These are phyloP conservation scores for Luffa aegyptiaca DNA, from an alignment of 306 rosid genomes.

Conservation along the genomic window DNA sequence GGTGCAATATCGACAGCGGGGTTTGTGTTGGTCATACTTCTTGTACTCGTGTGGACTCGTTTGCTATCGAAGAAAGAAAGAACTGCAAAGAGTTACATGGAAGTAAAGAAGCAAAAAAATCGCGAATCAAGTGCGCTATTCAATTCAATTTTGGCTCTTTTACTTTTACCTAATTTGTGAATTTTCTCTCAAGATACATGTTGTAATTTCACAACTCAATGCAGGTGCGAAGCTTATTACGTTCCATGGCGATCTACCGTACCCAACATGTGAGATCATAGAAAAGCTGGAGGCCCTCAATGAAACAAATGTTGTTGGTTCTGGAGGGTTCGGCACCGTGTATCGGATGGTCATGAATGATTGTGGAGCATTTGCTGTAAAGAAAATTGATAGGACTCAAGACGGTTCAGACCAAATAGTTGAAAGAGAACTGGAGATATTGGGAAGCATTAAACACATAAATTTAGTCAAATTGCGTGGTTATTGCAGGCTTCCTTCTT, in stretches of 20 bases:
- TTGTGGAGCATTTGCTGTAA: conserved; percentile 81
- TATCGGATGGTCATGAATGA: conserved; percentile 94
- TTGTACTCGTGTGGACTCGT: conserved; percentile 64
- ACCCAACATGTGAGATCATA: conserved; percentile 71
- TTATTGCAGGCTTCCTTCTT: conserved; percentile 84
- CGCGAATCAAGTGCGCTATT: conserved; percentile 48
- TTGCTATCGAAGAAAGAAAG: conserved; percentile 65
- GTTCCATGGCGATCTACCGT: conserved; percentile 85
- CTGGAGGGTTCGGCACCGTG: conserved; percentile 90
- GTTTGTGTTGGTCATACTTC: conserved; percentile 39
- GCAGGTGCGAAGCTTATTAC: conserved; percentile 85
- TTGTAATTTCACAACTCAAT: background rate
- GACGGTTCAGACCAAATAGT: conserved; percentile 80
- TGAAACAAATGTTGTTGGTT: conserved; percentile 68
- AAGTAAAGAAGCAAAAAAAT: conserved; percentile 68
- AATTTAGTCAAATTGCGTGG: conserved; percentile 83
- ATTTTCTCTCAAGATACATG: background rate
- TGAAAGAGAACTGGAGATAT: conserved; percentile 83
- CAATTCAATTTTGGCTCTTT: background rate
- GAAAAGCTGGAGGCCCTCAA: conserved; percentile 84
- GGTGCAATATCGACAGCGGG: conserved; percentile 57
- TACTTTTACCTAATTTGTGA: background rate
- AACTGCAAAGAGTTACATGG: conserved; percentile 49
- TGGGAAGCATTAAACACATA: conserved; percentile 88
- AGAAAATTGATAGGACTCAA: conserved; percentile 62